A percentile compares a stretch with the other conserved stretches of the same genome.
Evolutionary conservation across 257 asterid genomes (phyloP).

Genomic region (Euphrasia confusa): DNA sequence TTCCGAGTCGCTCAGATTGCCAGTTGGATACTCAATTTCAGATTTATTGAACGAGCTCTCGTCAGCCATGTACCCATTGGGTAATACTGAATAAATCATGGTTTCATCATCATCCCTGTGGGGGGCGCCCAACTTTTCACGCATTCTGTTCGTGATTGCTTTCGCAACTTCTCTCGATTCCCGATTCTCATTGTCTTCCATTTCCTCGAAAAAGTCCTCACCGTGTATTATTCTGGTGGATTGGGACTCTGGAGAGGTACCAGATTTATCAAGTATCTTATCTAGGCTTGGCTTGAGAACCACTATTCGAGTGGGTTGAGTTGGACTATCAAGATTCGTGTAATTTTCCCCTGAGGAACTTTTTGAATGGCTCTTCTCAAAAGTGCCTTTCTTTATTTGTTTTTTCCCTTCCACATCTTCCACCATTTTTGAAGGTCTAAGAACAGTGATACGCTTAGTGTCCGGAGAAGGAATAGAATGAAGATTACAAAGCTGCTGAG

Average conservation of each 20-base stretch:
- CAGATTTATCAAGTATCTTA: conserved; percentile 43
- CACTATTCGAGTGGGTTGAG: conserved; percentile 90
- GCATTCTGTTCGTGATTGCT: conserved; percentile 66
- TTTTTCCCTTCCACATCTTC: conserved; percentile 41
- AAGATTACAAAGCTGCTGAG: conserved; percentile 50
- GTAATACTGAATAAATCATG: conserved; percentile 60
- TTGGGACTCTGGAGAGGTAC: conserved; percentile 43
- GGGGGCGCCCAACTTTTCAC: conserved; percentile 54
- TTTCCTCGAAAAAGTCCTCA: conserved; percentile 42
- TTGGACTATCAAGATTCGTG: conserved; percentile 37
- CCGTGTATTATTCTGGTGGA: conserved; percentile 39
- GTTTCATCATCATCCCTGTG: conserved; percentile 51
- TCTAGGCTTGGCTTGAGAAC: conserved; percentile 86
- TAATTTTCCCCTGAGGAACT: conserved; percentile 43
- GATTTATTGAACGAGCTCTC: conserved; percentile 86
- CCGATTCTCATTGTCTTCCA: conserved; percentile 54
- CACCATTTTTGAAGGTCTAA: conserved; percentile 72
- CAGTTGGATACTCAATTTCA: conserved; percentile 63
- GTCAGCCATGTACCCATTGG: conserved; percentile 80
- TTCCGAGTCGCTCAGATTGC: conserved; percentile 78
- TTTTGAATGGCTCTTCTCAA: too few species aligned
- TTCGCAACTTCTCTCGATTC: conserved; percentile 82
- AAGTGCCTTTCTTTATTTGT: conserved; percentile 18
- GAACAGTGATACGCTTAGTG: conserved; percentile 86
- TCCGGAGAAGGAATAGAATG: conserved; percentile 65